Base-by-base conservation (phyloP, 2,329 filamentous ascomycete genomes). In the Sarocladiaceae sp. region DNA sequence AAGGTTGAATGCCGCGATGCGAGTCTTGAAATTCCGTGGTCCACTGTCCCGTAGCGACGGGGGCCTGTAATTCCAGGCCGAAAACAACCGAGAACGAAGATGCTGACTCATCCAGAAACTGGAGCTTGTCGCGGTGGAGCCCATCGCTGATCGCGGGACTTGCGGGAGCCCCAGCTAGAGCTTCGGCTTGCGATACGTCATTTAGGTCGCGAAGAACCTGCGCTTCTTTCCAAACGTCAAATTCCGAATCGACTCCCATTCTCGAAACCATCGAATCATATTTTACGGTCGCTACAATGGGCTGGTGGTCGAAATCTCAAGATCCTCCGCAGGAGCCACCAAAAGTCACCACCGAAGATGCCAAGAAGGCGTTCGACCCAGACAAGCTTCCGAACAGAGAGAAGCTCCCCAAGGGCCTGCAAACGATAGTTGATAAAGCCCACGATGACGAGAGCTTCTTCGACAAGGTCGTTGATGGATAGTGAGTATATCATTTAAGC, bases 381-480 rank as follows among this genome's bases (percentile, higher is more conserved):
- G 59, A 71, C 53, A 77, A 74, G 60, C 74, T 79, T 15, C 76
- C 77, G 1, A 62, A 69, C 4, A 64, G 67, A 29, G 71, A 76
- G 57, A 76, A 80, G 65, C 75, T 86, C 12, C 78, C 81, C 1
- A 68, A 70, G 46, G 68, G 65, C n/a, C 64, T 84, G 48, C 81
- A 85, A 60, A 78, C 72, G 46, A 77, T 84, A 31, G 66, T 85
- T 22, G 79, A 84, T 57, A 74, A 77, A 58, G 67, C 74, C 2
- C 80, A 84, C 53, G 73, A 73, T 42, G 78, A 96, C 10, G 87
- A 90, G 28, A 84, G 83, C 60, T 84, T 90, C 61, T 88, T 89
- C 68, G 87, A 91, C 54, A 82, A 89, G 54, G 69, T 95, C 33
- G 85, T 88, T 57, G 85, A 91, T 53, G 88, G 90, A 70, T 85